Conservation (phyloP, 2,329 filamentous ascomycete genomes). For the Aureobasidium lini region DNA sequence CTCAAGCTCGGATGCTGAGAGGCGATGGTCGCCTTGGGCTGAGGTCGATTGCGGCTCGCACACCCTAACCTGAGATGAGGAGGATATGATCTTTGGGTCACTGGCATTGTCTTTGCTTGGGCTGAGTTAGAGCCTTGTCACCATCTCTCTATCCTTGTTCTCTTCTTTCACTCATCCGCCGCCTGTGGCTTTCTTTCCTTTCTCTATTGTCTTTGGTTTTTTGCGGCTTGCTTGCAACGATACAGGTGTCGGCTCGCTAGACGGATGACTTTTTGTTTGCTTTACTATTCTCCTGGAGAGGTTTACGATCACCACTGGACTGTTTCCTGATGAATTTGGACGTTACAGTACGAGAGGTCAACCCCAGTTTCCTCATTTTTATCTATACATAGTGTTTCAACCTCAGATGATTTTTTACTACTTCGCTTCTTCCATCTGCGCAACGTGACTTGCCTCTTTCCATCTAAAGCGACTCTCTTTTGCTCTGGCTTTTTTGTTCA, state of each 20-base stretch:
- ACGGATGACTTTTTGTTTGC: conserved; percentile 1
- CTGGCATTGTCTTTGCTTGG: conserved; percentile 9
- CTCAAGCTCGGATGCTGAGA: conserved; percentile 16
- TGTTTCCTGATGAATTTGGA: not conserved
- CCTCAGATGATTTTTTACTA: not conserved
- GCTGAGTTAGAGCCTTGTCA: conserved; percentile 9
- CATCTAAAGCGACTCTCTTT: not conserved
- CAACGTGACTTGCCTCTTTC: not conserved
- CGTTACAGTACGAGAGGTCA: conserved; percentile 1
- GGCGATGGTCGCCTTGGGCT: conserved; percentile 22
- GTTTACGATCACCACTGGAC: not conserved
- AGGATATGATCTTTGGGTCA: not conserved
- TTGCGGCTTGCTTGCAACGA: conserved; percentile 1
- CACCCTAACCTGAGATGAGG: not conserved
- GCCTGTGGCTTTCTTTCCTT: not conserved
- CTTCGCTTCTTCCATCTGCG: not conserved
- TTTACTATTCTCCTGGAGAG: conserved; percentile 11
- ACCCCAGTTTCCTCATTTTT: not conserved
- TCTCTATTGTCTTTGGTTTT: not conserved
- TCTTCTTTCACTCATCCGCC: conserved; percentile 2
- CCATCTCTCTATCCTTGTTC: not conserved
- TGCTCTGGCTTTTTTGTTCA: too few relatives aligned
- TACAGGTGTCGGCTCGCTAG: conserved; percentile 13
- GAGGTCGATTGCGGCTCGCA: conserved; percentile 17
- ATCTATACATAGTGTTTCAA: conserved; percentile 10